Conservation (phyloP, 768 basidiomycete species). For the Cytidiella melzeri region DNA sequence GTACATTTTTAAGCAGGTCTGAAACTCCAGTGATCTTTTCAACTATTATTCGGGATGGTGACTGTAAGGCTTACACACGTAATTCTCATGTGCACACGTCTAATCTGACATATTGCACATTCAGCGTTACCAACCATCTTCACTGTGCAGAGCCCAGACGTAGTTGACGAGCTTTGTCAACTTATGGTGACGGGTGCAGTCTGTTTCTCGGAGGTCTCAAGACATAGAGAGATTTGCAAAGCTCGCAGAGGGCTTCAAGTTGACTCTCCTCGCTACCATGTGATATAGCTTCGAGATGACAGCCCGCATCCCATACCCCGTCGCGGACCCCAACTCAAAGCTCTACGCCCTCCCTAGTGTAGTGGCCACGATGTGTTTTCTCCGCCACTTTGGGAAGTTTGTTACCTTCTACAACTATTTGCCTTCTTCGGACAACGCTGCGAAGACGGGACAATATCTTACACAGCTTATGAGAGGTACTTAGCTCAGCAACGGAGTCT, state of each 20-base stretch:
- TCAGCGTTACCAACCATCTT: slow-evolving; percentile 38
- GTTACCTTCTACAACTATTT: slow-evolving; percentile 19
- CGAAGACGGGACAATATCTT: slow-evolving; percentile 6
- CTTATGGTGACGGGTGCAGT: slow-evolving; percentile 38
- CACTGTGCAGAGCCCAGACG: slow-evolving; percentile 38
- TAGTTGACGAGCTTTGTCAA: slow-evolving; percentile 31
- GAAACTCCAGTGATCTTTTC: too few relatives aligned
- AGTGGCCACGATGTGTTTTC: slow-evolving; percentile 19
- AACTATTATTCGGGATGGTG: slow-evolving; percentile 38
- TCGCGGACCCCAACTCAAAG: slow-evolving; percentile 17
- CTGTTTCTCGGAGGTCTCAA: slow-evolving; percentile 28
- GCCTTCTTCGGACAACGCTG: too few relatives aligned
- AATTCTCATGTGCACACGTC: slow-evolving; percentile 20
- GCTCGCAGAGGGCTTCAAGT: slow-evolving; percentile 35
- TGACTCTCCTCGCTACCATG: slow-evolving; percentile 27
- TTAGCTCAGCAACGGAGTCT: too few relatives aligned
- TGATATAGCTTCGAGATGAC: slow-evolving; percentile 17
- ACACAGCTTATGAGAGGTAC: too few relatives aligned
- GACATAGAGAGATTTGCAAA: slow-evolving; percentile 32
- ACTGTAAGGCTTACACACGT: slow-evolving; percentile 38
- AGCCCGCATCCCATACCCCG: slow-evolving; percentile 19
- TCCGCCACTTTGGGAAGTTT: too few relatives aligned
- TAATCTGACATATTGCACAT: slow-evolving; percentile 21
- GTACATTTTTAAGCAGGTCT: too few relatives aligned
- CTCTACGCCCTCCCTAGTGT: slow-evolving; percentile 19